These are phyloP conservation scores for Macrophomina phaseolina DNA, from an alignment of 2,329 filamentous ascomycete genomes.

Conservation along the genomic window DNA sequence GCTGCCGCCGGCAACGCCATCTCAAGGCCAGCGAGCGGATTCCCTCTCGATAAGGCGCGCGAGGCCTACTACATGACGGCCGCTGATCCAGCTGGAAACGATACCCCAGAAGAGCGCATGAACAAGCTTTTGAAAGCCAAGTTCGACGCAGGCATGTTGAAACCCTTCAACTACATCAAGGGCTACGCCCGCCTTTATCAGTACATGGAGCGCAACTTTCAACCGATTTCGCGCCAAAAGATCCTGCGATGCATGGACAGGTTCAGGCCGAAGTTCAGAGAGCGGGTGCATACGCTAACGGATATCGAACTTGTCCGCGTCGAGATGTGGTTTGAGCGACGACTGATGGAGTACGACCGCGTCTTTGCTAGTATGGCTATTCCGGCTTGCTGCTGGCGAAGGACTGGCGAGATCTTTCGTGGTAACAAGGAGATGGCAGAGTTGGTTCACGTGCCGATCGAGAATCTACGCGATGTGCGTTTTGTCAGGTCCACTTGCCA, in stretches of 20 bases:
- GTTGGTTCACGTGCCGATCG: slow-evolving; percentile 89
- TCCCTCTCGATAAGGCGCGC: slow-evolving; percentile 72
- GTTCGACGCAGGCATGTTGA: slow-evolving; percentile 91
- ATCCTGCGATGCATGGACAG: slow-evolving; percentile 90
- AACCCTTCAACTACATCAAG: slow-evolving; percentile 98
- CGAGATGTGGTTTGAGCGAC: slow-evolving; percentile 99
- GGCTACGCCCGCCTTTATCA: slow-evolving; percentile 88
- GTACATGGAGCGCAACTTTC: slow-evolving; percentile 91
- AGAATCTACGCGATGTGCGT: slow-evolving; percentile 86
- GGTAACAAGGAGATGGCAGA: slow-evolving; percentile 99
- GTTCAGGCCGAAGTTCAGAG: slow-evolving; percentile 93
- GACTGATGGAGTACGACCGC: slow-evolving; percentile 95
- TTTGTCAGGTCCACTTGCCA: slow-evolving; percentile 32
- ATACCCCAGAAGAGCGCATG: slow-evolving; percentile 92
- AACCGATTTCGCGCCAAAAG: slow-evolving; percentile 81
- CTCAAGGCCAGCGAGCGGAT: slow-evolving; percentile 64
- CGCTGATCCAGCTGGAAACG: slow-evolving; percentile 87
- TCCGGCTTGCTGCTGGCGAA: slow-evolving; percentile 94
- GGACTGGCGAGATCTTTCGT: slow-evolving; percentile 95
- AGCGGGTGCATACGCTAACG: slow-evolving; percentile 89
- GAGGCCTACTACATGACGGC: slow-evolving; percentile 96
- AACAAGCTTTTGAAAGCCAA: slow-evolving; percentile 92
- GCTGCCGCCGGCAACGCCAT: slow-evolving; percentile 60
- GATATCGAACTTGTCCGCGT: slow-evolving; percentile 94
- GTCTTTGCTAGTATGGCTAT: slow-evolving; percentile 99